Evolutionary conservation across 257 asterid species (phyloP).

Genomic region (Nicotiana sylvestris): DNA sequence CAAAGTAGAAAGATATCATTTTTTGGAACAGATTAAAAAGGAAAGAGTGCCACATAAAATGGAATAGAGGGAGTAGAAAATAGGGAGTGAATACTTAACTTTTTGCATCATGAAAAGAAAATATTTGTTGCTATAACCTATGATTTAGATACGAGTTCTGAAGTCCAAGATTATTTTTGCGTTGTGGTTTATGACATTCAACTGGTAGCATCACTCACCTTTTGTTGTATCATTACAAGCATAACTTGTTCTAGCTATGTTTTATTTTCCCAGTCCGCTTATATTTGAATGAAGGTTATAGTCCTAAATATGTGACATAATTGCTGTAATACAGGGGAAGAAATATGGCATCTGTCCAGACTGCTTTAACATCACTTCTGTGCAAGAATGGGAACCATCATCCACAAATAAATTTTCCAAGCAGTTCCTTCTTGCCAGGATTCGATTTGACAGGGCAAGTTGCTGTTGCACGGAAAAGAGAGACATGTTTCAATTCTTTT

Average conservation of each 20-base stretch:
- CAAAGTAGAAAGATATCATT: not conserved
- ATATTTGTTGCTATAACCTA: not conserved
- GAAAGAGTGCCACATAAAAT: not conserved
- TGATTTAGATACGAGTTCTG: not conserved
- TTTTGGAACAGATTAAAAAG: not conserved
- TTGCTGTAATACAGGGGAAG: not conserved
- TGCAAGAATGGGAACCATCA: constrained; percentile 50
- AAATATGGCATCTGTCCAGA: constrained; percentile 70
- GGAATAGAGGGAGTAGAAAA: not conserved
- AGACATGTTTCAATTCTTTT: constrained; percentile 18
- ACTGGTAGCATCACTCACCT: not conserved
- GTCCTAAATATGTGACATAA: not conserved
- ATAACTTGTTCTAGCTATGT: not conserved
- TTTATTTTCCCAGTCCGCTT: not conserved
- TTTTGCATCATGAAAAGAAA: not conserved
- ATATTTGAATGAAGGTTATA: not conserved
- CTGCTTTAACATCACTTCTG: constrained; percentile 59
- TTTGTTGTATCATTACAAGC: not conserved
- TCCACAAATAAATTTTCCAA: constrained; percentile 38
- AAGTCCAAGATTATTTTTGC: not conserved
- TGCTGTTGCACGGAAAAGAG: constrained; percentile 29
- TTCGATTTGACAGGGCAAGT: constrained; percentile 35
- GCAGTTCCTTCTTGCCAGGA: constrained; percentile 55
- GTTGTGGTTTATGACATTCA: not conserved
- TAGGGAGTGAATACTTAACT: not conserved